phyloP scores from a whole-genome alignment of 768 basidiomycete species.

The Phanerochaete sordida region DNA sequence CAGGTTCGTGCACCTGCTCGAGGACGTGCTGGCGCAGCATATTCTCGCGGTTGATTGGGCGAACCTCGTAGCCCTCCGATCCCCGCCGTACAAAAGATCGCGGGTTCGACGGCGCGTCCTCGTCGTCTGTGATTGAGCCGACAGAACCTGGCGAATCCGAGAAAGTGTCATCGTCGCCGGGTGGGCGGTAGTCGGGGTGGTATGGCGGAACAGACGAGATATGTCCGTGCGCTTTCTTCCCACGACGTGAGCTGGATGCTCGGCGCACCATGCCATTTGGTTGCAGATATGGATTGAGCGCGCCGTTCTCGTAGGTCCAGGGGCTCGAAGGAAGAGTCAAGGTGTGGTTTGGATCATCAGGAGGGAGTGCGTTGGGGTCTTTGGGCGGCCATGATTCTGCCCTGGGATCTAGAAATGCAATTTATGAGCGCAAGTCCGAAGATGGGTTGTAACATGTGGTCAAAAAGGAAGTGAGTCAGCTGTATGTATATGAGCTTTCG shows the following conservation, averaged over 20 bases:
- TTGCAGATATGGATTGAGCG: constrained; percentile 70
- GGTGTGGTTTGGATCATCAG: constrained; percentile 30
- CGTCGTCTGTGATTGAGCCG: constrained; percentile 18
- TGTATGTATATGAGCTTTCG: not conserved
- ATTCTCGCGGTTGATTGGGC: constrained; percentile 55
- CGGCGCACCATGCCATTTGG: constrained; percentile 49
- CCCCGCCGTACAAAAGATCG: constrained; percentile 50
- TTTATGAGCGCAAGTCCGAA: not conserved
- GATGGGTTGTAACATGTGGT: not conserved
- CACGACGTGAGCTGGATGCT: constrained; percentile 22
- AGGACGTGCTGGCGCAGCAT: constrained; percentile 58
- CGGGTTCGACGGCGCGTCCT: constrained; percentile 2
- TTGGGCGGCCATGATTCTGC: constrained; percentile 68
- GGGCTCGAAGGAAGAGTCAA: constrained; percentile 60
- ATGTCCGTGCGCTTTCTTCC: constrained; percentile 24
- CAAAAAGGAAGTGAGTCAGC: not conserved
- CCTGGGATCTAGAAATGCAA: constrained; percentile 27
- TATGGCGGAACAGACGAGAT: constrained; percentile 64
- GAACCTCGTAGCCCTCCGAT: constrained; percentile 82
- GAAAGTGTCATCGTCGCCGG: constrained; percentile 21
- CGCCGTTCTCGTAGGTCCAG: constrained; percentile 82
- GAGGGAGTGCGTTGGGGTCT: constrained; percentile 42
- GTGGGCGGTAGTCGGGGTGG: constrained; percentile 63
- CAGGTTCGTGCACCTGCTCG: constrained; percentile 49
- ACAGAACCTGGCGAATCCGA: constrained; percentile 9